Evolutionary conservation across 768 basidiomycete genomes (phyloP).

Genomic region (Lanmaoa rubissima): DNA sequence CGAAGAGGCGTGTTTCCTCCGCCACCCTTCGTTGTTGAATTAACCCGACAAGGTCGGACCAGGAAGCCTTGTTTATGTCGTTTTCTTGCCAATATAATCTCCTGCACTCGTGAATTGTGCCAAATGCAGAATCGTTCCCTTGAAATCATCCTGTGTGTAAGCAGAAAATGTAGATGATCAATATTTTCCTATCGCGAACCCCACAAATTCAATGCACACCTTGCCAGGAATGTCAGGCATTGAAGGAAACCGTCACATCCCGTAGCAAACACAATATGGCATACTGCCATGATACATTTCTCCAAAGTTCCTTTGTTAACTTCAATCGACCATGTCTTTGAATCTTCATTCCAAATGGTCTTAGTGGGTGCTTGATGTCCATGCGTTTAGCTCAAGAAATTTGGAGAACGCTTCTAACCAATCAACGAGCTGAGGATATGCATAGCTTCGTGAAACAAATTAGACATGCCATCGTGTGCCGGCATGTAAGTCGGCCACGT

Average conservation of each 20-base stretch:
- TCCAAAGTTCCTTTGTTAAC: conserved; percentile 19
- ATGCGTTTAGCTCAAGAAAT: conserved; percentile 54
- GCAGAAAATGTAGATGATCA: too few species aligned
- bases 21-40: too few species aligned
- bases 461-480: conserved; percentile 20
- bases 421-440: conserved; percentile 45
- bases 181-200: too few species aligned
- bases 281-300: conserved; percentile 30
- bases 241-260: conserved; percentile 38
- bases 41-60: too few species aligned
- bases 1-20: too few species aligned
- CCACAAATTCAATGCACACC: too few species aligned
- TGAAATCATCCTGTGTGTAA: not conserved
- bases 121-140: not conserved
- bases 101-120: too few species aligned
- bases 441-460: not conserved
- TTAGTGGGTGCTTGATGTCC: conserved; percentile 46
- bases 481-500: conserved; percentile 51
- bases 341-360: conserved; percentile 37
- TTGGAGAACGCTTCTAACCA: conserved; percentile 45
- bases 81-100: too few species aligned
- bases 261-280: conserved; percentile 48
- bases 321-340: conserved; percentile 12
- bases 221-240: too few species aligned
- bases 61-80: too few species aligned